Base-by-base conservation (phyloP, 495 filamentous ascomycete genomes). In the Massariosphaeria phaeospora region DNA sequence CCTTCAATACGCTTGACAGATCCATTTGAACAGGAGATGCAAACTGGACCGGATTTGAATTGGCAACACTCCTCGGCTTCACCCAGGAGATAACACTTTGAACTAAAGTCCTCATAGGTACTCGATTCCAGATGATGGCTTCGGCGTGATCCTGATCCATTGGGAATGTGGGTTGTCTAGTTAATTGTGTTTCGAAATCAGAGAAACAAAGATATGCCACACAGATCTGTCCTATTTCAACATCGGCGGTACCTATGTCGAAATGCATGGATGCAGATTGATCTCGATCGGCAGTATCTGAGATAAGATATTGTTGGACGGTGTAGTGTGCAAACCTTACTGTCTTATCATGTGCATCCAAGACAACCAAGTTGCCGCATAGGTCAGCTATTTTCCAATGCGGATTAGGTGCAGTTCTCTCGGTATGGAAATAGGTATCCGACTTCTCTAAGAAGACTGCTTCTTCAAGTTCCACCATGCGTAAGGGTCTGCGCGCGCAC, bases 281-380 rank as follows among this genome's bases (percentile, higher is more conserved):
- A 1, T 18, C 25, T 20, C 25, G 38, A 42, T 18, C 3, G 31
- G 20, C 17, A 13, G 10, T 24, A 9, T 20, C 12, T 12, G 10
- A 30, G 25, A 38, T 2, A 67, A 31, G 42, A 57, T n/a, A 67
- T 31, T 65, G 53, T 26, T 50, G 36, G 39, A 67, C 46, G 11
- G 58, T 64, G 21, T 62, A 51, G 42, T 67, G 64, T 7, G 64
- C 62, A 6, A 65, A 52, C 8, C 26, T 44, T 18, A 67, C 57
- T n/a, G 55, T 55, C 3, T 40, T 23, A 26, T 67, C 55, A n/a
- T 51, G 41, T 25, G 34, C 25, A 29, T 62, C 42, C 27, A 49
- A 56, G 12, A 57, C 33, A 13, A 62, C 34, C 1, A 67, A 42
- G 36, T 59, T 67, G 9, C 50, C 52, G 35, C 58, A 67, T n/a